Evolutionary conservation across 140 eudicot genomes (phyloP).

Genomic region (Senecio squalidus): DNA sequence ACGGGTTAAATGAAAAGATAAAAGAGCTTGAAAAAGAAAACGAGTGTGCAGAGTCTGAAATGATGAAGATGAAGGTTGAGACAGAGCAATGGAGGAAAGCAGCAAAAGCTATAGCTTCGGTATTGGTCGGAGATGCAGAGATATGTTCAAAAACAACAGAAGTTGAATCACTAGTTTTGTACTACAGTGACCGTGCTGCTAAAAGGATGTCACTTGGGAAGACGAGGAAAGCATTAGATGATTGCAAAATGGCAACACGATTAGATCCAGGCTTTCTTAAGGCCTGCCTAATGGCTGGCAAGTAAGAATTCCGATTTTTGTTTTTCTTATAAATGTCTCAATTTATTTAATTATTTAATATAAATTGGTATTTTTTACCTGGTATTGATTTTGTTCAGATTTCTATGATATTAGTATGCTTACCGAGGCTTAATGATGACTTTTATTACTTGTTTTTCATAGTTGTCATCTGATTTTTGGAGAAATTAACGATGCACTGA

Average conservation of each 20-base stretch:
- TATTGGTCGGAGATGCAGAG: slow-evolving; percentile 42
- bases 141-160: slow-evolving; percentile 24
- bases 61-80: slow-evolving; percentile 46
- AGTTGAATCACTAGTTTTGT: slow-evolving; percentile 43
- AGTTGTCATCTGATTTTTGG: slow-evolving; percentile 73
- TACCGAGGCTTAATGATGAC: neutral
- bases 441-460: slow-evolving; percentile 9
- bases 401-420: neutral
- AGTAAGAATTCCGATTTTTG: slow-evolving; percentile 31
- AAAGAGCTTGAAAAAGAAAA: slow-evolving; percentile 41
- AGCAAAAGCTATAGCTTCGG: slow-evolving; percentile 67
- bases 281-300: slow-evolving; percentile 59
- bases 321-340: neutral
- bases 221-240: slow-evolving; percentile 64
- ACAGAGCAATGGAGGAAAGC: slow-evolving; percentile 91
- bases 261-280: slow-evolving; percentile 52
- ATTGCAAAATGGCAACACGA: slow-evolving; percentile 52
- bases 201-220: slow-evolving; percentile 59
- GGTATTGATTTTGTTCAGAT: neutral
- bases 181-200: slow-evolving; percentile 77
- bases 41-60: slow-evolving; percentile 41
- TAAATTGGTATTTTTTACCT: neutral
- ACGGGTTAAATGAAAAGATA: slow-evolving; percentile 32
- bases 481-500: slow-evolving; percentile 59
- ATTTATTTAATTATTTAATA: too few relatives aligned